Percentiles rank a stretch among this genome's conserved stretches.
phyloP scores from a whole-genome alignment of 257 asterid genomes.

The Scutellaria baicalensis region DNA sequence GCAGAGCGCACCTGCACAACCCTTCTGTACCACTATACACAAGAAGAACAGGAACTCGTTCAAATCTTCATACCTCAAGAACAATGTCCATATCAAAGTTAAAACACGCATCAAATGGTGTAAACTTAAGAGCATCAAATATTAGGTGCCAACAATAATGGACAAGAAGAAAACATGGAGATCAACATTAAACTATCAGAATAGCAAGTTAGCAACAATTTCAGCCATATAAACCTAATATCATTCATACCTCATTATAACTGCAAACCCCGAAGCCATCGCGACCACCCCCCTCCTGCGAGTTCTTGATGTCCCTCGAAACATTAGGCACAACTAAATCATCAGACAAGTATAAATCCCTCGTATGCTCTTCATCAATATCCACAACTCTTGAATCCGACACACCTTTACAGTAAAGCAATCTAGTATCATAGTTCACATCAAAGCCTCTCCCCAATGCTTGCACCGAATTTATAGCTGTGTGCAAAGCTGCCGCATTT shows the following conservation, averaged over 20 bases:
- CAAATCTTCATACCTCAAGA: background rate
- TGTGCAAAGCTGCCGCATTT: slow-evolving; percentile 82
- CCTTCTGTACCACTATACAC: background rate
- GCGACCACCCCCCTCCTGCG: slow-evolving; percentile 45
- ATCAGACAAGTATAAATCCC: slow-evolving; percentile 66
- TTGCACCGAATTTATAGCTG: slow-evolving; percentile 62
- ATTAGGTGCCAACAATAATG: background rate
- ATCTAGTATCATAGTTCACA: slow-evolving; percentile 81
- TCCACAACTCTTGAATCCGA: slow-evolving; percentile 66
- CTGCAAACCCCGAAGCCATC: slow-evolving; percentile 67
- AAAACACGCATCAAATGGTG: background rate
- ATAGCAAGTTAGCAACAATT: background rate
- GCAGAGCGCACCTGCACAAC: background rate
- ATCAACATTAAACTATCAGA: background rate
- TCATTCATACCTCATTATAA: slow-evolving; percentile 63
- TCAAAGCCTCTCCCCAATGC: slow-evolving; percentile 90
- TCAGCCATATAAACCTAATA: background rate
- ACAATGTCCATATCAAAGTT: background rate
- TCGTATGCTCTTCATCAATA: slow-evolving; percentile 55
- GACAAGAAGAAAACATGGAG: background rate
- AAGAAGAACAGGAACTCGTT: background rate
- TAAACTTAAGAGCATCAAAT: background rate
- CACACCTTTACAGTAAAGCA: slow-evolving; percentile 79
- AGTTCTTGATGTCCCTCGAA: slow-evolving; percentile 54
- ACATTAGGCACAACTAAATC: slow-evolving; percentile 55